Conservation (phyloP, 768 basidiomycete genomes). For the Lactarius trivialis region DNA sequence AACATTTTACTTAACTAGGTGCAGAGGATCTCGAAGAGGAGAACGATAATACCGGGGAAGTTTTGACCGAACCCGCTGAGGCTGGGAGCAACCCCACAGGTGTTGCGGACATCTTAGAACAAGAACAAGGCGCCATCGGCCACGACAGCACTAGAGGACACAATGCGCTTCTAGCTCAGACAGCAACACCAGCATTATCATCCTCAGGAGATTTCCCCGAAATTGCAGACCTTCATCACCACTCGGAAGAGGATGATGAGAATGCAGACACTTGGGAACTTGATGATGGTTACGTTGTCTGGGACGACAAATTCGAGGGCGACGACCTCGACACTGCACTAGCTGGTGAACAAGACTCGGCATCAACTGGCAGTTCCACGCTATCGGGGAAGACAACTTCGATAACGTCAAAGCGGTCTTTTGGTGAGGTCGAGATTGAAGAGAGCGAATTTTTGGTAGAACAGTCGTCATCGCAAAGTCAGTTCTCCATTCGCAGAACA, state of each 20-base stretch:
- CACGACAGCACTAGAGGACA: not conserved
- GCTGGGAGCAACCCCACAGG: not conserved
- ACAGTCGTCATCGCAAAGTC: conserved; percentile 12
- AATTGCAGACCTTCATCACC: not conserved
- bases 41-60: conserved; percentile 2
- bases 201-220: not conserved
- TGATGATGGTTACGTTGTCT: conserved; percentile 13
- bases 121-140: not conserved
- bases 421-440: conserved; percentile 10
- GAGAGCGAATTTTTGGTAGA: not conserved
- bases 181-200: not conserved
- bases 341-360: conserved; percentile 12
- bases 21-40: conserved; percentile 13
- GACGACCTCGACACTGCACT: conserved; percentile 8
- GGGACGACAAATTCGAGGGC: conserved; percentile 11
- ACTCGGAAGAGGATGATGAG: conserved; percentile 7
- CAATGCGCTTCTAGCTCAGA: not conserved
- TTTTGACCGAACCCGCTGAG: not conserved
- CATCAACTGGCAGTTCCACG: conserved; percentile 15
- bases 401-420: conserved; percentile 14
- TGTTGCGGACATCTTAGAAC: conserved; percentile 1
- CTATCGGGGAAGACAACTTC: conserved; percentile 12
- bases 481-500: not conserved
- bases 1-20: not conserved
- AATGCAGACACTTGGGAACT: conserved; percentile 19